Conservation (phyloP, 805 yeast species). For the Candida ficus region DNA sequence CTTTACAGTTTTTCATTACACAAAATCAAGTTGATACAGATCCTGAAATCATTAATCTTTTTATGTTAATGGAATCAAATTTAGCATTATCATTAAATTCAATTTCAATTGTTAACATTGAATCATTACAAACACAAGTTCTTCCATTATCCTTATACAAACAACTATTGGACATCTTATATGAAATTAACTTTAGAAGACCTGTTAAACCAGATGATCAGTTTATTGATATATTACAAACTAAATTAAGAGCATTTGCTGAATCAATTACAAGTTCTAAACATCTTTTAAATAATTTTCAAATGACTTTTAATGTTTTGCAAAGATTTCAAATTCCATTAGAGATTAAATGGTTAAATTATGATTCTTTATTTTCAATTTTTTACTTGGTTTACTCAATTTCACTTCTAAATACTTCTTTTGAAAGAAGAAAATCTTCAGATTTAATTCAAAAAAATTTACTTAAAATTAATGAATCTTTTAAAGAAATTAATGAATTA, state of each 20-base stretch:
- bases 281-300: background rate
- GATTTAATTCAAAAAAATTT: constrained; percentile 2
- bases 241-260: constrained; percentile 5
- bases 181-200: background rate
- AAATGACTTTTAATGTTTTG: constrained; percentile 1
- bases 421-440: constrained; percentile 19
- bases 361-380: constrained; percentile 4
- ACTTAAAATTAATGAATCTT: constrained; percentile 2
- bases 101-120: constrained; percentile 2
- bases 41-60: constrained; percentile 5
- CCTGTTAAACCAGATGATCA: background rate
- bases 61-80: constrained; percentile 4
- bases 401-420: constrained; percentile 12
- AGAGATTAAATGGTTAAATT: constrained; percentile 6
- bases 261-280: constrained; percentile 2
- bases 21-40: constrained; percentile 1
- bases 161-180: constrained; percentile 3
- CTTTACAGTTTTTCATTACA: constrained; percentile 1
- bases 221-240: constrained; percentile 1
- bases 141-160: background rate
- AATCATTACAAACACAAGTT: background rate
- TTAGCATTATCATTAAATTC: constrained; percentile 2
- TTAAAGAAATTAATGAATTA: background rate
- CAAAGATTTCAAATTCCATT: background rate
- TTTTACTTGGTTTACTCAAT: constrained; percentile 12